Evolutionary conservation across 495 filamentous ascomycete genomes (phyloP).

Genomic region (Cercophora sp.): DNA sequence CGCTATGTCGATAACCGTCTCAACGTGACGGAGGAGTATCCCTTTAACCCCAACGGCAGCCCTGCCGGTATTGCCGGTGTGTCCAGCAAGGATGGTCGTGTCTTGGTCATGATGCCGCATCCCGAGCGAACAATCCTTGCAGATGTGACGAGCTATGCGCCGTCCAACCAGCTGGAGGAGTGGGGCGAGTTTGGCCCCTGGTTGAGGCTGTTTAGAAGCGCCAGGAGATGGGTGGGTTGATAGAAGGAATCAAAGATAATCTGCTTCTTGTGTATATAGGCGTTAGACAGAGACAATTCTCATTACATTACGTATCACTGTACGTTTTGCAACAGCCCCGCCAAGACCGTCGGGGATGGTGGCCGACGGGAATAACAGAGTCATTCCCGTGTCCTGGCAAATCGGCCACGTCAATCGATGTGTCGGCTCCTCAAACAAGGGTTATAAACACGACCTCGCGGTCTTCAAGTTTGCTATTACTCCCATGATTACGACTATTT

Average conservation of each 20-base stretch:
- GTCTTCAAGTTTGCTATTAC: no score
- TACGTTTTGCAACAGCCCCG: no score
- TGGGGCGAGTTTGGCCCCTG: conserved; percentile 90
- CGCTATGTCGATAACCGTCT: conserved; percentile 80
- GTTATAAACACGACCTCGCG: no score
- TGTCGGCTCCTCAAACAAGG: no score
- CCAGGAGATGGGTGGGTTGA: conserved; percentile 78
- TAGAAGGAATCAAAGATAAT: background rate
- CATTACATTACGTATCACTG: no score
- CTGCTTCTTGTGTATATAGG: background rate
- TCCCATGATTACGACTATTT: no score
- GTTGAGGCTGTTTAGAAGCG: conserved; percentile 75
- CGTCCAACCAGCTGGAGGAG: conserved; percentile 56
- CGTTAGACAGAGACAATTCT: no score
- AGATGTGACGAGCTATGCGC: conserved; percentile 74
- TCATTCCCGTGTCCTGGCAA: no score
- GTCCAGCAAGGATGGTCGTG: conserved; percentile 73
- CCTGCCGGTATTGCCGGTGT: conserved; percentile 83
- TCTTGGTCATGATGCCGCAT: conserved; percentile 94
- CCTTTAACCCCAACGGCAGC: conserved; percentile 91
- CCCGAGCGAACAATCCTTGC: conserved; percentile 87
- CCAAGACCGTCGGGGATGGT: no score
- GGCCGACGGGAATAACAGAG: no score
- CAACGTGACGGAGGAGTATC: conserved; percentile 74
- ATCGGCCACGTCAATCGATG: no score